A percentile compares a stretch with the other conserved stretches of the same genome.
Conservation (phyloP, 1,139 yeast genomes). For the Zygoascus meyerae region DNA sequence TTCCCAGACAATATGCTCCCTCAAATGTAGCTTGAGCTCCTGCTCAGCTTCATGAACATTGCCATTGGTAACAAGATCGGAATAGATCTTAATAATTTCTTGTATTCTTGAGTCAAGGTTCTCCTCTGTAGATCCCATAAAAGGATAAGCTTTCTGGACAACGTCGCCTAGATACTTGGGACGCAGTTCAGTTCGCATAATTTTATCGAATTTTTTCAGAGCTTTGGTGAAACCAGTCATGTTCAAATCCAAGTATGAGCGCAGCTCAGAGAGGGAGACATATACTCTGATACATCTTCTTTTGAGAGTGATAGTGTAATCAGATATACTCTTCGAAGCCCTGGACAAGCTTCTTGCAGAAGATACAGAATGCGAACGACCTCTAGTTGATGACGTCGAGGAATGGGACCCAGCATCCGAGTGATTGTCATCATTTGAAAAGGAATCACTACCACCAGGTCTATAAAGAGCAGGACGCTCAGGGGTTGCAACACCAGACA, state of each 20-base stretch:
- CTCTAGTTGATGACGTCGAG: slow-evolving; percentile 1
- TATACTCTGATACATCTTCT: slow-evolving; percentile 60
- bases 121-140: slow-evolving; percentile 42
- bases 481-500: slow-evolving; percentile 7
- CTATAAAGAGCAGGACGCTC: slow-evolving; percentile 6
- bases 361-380: not conserved
- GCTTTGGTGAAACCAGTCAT: slow-evolving; percentile 85
- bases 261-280: slow-evolving; percentile 75
- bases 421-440: slow-evolving; percentile 4
- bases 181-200: slow-evolving; percentile 57
- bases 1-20: slow-evolving; percentile 95
- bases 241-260: slow-evolving; percentile 76
- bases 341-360: not conserved
- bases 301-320: slow-evolving; percentile 52
- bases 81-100: slow-evolving; percentile 47
- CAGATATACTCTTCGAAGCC: slow-evolving; percentile 7
- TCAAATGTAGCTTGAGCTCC: slow-evolving; percentile 66
- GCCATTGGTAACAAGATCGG: slow-evolving; percentile 38
- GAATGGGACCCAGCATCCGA: not conserved
- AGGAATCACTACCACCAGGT: slow-evolving; percentile 3
- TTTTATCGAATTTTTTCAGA: slow-evolving; percentile 84
- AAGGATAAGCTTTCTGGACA: slow-evolving; percentile 39
- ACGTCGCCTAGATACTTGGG: slow-evolving; percentile 38
- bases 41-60: slow-evolving; percentile 51
- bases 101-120: slow-evolving; percentile 45